Conservation (phyloP, 2,329 filamentous ascomycete species). For the Aspergillus latus region DNA sequence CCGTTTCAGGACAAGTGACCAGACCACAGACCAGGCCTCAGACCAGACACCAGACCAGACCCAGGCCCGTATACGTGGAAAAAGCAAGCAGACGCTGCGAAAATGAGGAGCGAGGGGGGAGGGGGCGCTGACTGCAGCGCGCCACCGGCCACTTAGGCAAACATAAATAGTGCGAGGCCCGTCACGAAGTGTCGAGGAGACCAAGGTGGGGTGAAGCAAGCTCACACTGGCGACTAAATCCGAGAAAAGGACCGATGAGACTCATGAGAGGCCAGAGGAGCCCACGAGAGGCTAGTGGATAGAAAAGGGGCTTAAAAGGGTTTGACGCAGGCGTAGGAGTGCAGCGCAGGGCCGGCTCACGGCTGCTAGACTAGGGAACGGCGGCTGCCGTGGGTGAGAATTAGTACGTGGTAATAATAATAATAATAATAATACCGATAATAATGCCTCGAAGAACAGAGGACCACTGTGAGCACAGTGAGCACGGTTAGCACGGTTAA, state of each 20-base stretch:
- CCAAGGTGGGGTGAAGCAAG: slow-evolving; percentile 8
- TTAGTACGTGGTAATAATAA: too few species aligned
- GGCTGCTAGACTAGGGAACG: neutral
- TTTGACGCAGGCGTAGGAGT: neutral
- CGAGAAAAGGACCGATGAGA: neutral
- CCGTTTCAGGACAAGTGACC: neutral
- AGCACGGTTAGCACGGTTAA: neutral
- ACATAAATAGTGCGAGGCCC: slow-evolving; percentile 3
- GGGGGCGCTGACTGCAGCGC: slow-evolving; percentile 25
- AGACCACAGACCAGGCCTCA: too few species aligned
- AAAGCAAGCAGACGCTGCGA: neutral
- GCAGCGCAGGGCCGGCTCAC: neutral
- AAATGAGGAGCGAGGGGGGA: slow-evolving; percentile 11
- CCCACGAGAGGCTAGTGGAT: neutral
- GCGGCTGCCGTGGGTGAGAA: neutral
- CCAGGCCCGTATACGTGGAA: neutral
- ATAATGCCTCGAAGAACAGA: too few species aligned
- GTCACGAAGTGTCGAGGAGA: slow-evolving; percentile 4
- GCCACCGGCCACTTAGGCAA: slow-evolving; percentile 18
- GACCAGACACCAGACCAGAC: neutral
- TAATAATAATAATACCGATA: too few species aligned
- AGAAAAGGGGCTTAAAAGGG: slow-evolving; percentile 6
- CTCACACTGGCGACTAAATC: neutral
- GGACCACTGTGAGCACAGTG: too few species aligned
- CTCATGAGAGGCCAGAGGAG: neutral